Evolutionary conservation across 1,284 basidiomycete genomes (phyloP).

Genomic region (Heterobasidion irregulare): DNA sequence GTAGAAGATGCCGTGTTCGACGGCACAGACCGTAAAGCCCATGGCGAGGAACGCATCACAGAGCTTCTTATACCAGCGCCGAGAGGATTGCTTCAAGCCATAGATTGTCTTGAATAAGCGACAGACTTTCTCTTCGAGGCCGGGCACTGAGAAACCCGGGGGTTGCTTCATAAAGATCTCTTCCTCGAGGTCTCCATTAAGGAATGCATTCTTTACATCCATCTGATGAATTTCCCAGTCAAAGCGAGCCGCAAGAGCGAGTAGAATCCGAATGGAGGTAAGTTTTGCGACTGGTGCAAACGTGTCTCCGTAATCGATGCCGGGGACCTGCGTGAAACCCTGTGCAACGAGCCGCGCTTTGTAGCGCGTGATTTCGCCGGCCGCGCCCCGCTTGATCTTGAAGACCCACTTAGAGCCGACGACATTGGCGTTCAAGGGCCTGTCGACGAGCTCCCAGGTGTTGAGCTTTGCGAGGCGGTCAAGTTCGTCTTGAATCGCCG

Average conservation of each 20-base stretch:
- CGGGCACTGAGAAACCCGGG: slow-evolving; percentile 13
- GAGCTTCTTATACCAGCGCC: slow-evolving; percentile 18
- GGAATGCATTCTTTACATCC: slow-evolving; percentile 32
- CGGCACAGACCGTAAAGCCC: slow-evolving; percentile 11
- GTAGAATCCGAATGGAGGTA: slow-evolving; percentile 21
- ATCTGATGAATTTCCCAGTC: slow-evolving; percentile 26
- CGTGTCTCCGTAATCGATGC: slow-evolving; percentile 33
- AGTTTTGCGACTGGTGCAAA: slow-evolving; percentile 29
- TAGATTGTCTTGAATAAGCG: slow-evolving; percentile 15
- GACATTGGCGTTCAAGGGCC: slow-evolving; percentile 15
- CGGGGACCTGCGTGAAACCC: slow-evolving; percentile 31
- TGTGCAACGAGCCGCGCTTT: slow-evolving; percentile 31
- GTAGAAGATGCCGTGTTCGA: slow-evolving; percentile 14
- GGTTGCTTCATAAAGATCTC: slow-evolving; percentile 25
- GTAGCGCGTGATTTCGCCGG: slow-evolving; percentile 18
- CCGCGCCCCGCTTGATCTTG: slow-evolving; percentile 20
- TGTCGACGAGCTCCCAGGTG: slow-evolving; percentile 17
- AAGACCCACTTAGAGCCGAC: slow-evolving; percentile 24
- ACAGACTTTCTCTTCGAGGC: slow-evolving; percentile 7
- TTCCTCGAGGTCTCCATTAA: slow-evolving; percentile 25
- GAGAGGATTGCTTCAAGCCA: slow-evolving; percentile 16
- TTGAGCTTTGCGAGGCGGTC: slow-evolving; percentile 11
- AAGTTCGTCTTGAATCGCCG: slow-evolving; percentile 15
- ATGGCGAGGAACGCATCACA: slow-evolving; percentile 3
- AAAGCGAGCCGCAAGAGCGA: slow-evolving; percentile 26